Evolutionary conservation across 331 rosid species (phyloP), one percentile per base, ranked within the genome.

Genomic region (Phaseolus coccineus): DNA sequence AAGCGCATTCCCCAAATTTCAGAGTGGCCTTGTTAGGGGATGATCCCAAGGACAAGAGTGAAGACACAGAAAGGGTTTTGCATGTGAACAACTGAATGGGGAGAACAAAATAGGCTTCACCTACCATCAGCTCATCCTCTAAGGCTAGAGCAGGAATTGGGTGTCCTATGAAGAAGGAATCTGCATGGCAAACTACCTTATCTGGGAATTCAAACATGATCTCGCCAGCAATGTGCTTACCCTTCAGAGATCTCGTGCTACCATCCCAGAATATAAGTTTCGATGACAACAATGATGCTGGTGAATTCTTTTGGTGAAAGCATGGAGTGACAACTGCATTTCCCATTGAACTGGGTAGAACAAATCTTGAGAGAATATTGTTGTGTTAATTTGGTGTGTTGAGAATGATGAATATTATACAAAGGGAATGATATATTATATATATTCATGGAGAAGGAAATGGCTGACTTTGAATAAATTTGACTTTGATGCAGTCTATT

Each of bases 161-260:
- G 24, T 85, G 91, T 14, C 98, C 98, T 46, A 94, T 89, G 80
- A 91, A 94, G 81, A 94, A 94, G n/a, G 96, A 89, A 75, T 91
- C 87, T 0, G 90, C 93, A 9, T 86, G 92, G 81, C 97, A 93
- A n/a, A 93, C 85, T 81, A 93, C 88, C 22, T 78, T 86, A 42
- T 91, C 90, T 0, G 98, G 98, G 8, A 73, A 89, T 82, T 90
- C 94, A 8, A 85, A 78, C 96, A 91, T 81, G 77, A 93, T 86
- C 77, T 93, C 98, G 0, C 97, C 90, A 31, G 97, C 98, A 6
- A 82, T 12, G 69, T 84, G 88, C 4, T 68, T 84, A 0, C 89
- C 85, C 0, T 24, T 59, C 4, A 90, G 80, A 52, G 27, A 39
- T 78, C 84, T 85, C 3, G 89, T 86, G 12, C 52, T 50, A 7